Percentiles rank a stretch among this genome's conserved stretches.
Conservation (phyloP, 371 early-diverging fungal species). For the Mortierella sp. region DNA sequence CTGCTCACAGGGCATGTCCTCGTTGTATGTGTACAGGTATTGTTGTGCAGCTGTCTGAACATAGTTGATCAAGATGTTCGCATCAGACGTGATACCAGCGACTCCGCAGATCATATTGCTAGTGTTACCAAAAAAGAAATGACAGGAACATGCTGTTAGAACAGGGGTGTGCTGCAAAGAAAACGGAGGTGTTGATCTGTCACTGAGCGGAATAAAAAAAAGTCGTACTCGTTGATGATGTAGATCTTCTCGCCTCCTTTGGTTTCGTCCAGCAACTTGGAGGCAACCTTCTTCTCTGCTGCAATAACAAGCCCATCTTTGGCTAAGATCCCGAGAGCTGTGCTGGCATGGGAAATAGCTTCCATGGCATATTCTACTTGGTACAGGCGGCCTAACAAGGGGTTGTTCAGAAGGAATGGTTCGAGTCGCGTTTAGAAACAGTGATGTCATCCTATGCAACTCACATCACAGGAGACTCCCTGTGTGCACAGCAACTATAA, state of each 20-base stretch:
- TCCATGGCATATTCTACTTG: slow-evolving; percentile 99
- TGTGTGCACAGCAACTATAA: too few species aligned
- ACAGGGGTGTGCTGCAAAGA: too few species aligned
- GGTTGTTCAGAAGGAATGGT: not conserved
- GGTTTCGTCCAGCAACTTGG: slow-evolving; percentile 89
- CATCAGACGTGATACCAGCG: slow-evolving; percentile 98
- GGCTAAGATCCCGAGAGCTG: slow-evolving; percentile 93
- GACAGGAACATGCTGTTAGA: not conserved
- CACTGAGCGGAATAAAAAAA: too few species aligned
- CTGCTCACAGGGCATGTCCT: slow-evolving; percentile 92
- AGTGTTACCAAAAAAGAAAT: not conserved
- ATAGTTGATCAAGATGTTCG: slow-evolving; percentile 95
- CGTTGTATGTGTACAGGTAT: slow-evolving; percentile 88
- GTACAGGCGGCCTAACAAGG: slow-evolving; percentile 91
- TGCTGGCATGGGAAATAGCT: slow-evolving; percentile 98
- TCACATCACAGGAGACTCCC: too few species aligned
- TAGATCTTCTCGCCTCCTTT: slow-evolving; percentile 96
- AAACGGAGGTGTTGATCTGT: too few species aligned
- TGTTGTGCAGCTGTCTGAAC: slow-evolving; percentile 91
- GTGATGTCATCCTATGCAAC: too few species aligned
- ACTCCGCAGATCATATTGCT: slow-evolving; percentile 95
- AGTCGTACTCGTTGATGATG: slow-evolving; percentile 91
- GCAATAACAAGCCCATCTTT: slow-evolving; percentile 97
- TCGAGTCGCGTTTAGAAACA: not conserved
- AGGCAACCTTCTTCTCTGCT: slow-evolving; percentile 96